Conservation (phyloP, 768 basidiomycete genomes). For the Sarcomyxa edulis region DNA sequence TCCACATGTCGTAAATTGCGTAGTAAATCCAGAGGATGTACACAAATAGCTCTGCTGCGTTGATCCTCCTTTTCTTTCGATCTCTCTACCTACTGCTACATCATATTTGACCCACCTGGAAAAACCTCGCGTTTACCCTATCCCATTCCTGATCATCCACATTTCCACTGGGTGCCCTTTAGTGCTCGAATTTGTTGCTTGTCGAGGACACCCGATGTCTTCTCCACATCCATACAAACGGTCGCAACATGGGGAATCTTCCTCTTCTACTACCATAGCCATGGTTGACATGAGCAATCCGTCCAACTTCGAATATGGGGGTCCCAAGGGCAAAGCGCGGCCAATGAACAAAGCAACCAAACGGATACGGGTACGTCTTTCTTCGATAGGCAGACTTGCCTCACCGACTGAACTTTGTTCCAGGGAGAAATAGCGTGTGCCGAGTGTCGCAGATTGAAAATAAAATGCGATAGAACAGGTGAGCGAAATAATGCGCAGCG, state of each 20-base stretch:
- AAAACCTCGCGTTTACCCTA: no score
- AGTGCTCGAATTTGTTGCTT: neutral
- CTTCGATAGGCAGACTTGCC: constrained; percentile 1
- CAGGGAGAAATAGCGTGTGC: constrained; percentile 40
- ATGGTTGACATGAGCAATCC: neutral
- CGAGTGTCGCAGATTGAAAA: constrained; percentile 39
- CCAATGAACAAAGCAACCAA: constrained; percentile 28
- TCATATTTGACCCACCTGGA: no score
- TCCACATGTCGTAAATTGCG: no score
- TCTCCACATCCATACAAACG: constrained; percentile 4
- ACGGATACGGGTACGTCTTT: constrained; percentile 28
- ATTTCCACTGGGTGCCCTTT: neutral
- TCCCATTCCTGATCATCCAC: neutral
- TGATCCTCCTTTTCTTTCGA: no score
- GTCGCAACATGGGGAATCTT: constrained; percentile 6
- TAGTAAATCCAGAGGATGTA: no score
- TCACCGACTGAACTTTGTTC: constrained; percentile 1
- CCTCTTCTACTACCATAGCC: neutral
- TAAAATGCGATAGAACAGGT: constrained; percentile 28
- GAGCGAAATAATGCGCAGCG: neutral
- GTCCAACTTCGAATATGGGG: constrained; percentile 7
- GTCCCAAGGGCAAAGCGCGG: constrained; percentile 4
- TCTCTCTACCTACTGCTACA: no score
- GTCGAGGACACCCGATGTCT: constrained; percentile 2
- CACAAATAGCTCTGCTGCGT: no score